Evolutionary conservation across 495 filamentous ascomycete species (phyloP).

Genomic region (Aspergillus avenaceus): DNA sequence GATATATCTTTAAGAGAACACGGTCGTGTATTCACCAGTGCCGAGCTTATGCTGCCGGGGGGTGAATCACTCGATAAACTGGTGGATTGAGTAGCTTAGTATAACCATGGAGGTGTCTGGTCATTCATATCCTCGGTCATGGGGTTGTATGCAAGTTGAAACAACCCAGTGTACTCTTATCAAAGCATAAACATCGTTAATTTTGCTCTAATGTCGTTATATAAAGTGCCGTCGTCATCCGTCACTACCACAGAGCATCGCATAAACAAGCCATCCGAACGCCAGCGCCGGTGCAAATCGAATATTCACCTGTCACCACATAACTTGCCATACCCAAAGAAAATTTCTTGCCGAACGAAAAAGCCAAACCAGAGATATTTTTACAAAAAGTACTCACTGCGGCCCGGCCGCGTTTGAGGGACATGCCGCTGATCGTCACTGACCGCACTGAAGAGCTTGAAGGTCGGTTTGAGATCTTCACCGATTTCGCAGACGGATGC

Average conservation of each 20-base stretch:
- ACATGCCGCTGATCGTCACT: slow-evolving; percentile 87
- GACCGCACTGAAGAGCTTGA: slow-evolving; percentile 93
- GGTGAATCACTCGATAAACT: background rate
- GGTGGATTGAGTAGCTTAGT: too few relatives aligned
- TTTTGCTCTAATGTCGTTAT: slow-evolving; percentile 35
- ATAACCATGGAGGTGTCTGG: too few relatives aligned
- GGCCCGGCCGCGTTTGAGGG: slow-evolving; percentile 72
- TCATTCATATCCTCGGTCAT: too few relatives aligned
- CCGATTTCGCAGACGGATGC: slow-evolving; percentile 94
- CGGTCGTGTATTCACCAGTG: too few relatives aligned
- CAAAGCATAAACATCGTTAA: slow-evolving; percentile 23
- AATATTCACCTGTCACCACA: background rate
- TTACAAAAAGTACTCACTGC: slow-evolving; percentile 95
- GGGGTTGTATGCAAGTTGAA: too few relatives aligned
- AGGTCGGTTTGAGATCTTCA: slow-evolving; percentile 77
- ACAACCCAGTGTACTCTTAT: background rate
- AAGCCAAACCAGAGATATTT: slow-evolving; percentile 21
- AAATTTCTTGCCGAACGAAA: background rate
- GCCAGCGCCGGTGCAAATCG: slow-evolving; percentile 36
- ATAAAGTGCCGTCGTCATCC: slow-evolving; percentile 28
- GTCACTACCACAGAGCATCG: slow-evolving; percentile 10
- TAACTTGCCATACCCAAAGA: background rate
- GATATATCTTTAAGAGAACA: too few relatives aligned
- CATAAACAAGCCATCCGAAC: slow-evolving; percentile 24
- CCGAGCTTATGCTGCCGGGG: background rate